A percentile compares a stretch with the other conserved stretches of the same genome.
These are phyloP conservation scores for Leccinum insolens DNA, from an alignment of 1,284 basidiomycete species.

Conservation along the genomic window DNA sequence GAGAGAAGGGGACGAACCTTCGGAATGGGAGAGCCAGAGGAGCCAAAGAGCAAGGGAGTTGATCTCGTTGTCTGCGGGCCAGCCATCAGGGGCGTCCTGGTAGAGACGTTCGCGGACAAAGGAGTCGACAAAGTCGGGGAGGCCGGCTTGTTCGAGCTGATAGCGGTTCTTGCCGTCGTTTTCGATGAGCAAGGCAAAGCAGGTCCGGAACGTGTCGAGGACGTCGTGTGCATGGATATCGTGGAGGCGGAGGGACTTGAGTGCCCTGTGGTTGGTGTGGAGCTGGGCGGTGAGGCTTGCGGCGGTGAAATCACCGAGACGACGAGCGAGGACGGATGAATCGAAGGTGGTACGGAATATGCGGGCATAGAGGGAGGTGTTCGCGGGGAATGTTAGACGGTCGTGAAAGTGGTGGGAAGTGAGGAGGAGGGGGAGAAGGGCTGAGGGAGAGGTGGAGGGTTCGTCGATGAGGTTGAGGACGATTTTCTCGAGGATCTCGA, in stretches of 20 bases:
- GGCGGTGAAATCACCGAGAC: conserved; percentile 48
- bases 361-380: conserved; percentile 55
- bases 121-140: conserved; percentile 47
- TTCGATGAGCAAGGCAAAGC: conserved; percentile 70
- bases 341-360: conserved; percentile 71
- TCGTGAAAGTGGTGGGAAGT: neutral
- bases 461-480: conserved; percentile 47
- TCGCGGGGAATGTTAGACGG: conserved; percentile 39
- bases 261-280: conserved; percentile 40
- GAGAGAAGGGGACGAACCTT: conserved; percentile 37
- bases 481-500: conserved; percentile 62
- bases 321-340: conserved; percentile 39
- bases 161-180: conserved; percentile 74
- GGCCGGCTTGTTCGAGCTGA: conserved; percentile 58
- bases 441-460: conserved; percentile 43
- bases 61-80: conserved; percentile 54
- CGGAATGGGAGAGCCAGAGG: conserved; percentile 60
- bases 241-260: conserved; percentile 44
- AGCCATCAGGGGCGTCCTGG: conserved; percentile 45
- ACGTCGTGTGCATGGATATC: conserved; percentile 45
- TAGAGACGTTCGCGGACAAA: conserved; percentile 51
- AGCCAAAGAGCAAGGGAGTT: conserved; percentile 66
- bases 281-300: conserved; percentile 48
- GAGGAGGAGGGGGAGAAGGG: too few relatives aligned
- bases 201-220: conserved; percentile 46